Evolutionary conservation across 225 moss, liverwort and hornwort genomes (phyloP).

Genomic region (Physcomitrium patens): DNA sequence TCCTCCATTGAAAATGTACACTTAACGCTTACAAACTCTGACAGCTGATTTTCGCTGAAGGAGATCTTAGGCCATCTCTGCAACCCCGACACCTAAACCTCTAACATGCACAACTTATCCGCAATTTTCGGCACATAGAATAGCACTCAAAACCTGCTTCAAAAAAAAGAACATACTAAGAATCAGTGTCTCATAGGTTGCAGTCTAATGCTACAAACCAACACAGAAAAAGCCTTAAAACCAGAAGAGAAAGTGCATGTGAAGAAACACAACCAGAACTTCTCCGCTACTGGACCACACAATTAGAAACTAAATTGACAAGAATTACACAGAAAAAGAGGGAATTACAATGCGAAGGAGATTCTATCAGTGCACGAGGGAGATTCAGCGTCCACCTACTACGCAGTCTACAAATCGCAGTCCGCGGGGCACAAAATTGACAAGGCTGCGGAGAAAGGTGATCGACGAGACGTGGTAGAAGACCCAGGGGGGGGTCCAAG

Average conservation of each 20-base stretch:
- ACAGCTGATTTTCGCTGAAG: neutral
- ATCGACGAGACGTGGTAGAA: neutral
- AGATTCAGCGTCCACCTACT: neutral
- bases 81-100: neutral
- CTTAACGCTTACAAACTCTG: conserved; percentile 29
- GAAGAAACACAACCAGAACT: too few species aligned
- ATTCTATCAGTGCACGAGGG: neutral
- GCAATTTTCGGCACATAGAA: neutral
- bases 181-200: too few species aligned
- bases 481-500: too few species aligned
- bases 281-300: too few species aligned
- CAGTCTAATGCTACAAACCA: too few species aligned
- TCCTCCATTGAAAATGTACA: neutral
- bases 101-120: neutral
- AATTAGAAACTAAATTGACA: too few species aligned
- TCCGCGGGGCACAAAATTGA: neutral
- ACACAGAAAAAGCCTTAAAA: too few species aligned
- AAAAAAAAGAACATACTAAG: neutral
- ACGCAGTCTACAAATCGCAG: neutral
- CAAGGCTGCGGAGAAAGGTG: neutral
- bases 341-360: neutral
- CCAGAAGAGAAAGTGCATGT: too few species aligned
- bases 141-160: neutral
- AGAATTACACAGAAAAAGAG: too few species aligned
- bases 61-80: neutral